Conservation (phyloP, 2,329 filamentous ascomycete species). For the Bipolaris bicolor region DNA sequence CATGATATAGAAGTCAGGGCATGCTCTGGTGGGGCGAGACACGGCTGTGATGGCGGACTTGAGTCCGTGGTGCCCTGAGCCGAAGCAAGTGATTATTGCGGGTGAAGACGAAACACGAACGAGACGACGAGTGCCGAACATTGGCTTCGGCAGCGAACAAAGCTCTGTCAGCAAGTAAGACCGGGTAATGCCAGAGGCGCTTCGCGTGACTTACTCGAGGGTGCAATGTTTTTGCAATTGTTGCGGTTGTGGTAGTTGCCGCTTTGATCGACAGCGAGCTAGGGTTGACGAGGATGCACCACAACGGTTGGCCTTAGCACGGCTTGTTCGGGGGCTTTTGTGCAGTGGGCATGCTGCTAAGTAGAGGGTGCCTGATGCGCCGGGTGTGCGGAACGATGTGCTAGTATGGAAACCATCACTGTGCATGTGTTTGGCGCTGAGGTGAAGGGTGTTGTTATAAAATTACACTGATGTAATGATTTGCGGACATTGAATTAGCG, state of each 20-base stretch:
- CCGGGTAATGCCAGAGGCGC: not conserved
- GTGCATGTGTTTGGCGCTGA: not conserved
- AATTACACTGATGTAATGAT: not conserved
- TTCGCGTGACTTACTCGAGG: not conserved
- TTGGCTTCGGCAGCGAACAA: not conserved
- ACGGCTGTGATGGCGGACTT: not conserved
- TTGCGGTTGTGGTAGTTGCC: not conserved
- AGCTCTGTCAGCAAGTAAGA: no score
- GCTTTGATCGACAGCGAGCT: conserved; percentile 2
- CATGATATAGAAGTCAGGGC: no score
- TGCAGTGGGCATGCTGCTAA: no score
- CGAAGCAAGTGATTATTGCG: not conserved
- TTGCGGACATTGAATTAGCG: no score
- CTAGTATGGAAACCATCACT: conserved; percentile 6
- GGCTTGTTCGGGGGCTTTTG: not conserved
- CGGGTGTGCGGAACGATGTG: not conserved
- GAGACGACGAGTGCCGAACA: no score
- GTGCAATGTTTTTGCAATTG: not conserved
- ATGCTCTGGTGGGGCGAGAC: not conserved
- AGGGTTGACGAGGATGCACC: not conserved
- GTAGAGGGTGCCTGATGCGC: not conserved
- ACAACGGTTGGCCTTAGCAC: conserved; percentile 3
- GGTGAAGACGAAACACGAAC: not conserved
- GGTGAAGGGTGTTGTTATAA: not conserved
- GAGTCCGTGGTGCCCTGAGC: not conserved